phyloP scores from a whole-genome alignment of 2,329 filamentous ascomycete genomes.

The Capronia epimyces region DNA sequence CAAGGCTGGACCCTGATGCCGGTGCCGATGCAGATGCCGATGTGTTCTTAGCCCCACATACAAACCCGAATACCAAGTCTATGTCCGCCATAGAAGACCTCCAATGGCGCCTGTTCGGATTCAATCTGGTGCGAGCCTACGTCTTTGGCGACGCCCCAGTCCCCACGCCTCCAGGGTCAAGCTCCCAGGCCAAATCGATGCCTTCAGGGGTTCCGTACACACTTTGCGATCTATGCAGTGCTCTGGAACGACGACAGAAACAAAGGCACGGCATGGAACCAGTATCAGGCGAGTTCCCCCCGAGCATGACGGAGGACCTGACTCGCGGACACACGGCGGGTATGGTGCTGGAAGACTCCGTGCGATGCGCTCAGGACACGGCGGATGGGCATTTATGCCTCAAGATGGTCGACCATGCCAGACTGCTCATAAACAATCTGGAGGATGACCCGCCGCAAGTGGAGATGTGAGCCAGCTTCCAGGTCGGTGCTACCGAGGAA shows the following conservation, averaged over 20 bases:
- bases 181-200: not conserved
- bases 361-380: constrained; percentile 5
- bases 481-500: too few relatives aligned
- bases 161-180: constrained; percentile 14
- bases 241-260: constrained; percentile 41
- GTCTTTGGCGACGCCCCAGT: constrained; percentile 25
- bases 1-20: not conserved
- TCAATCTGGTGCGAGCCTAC: constrained; percentile 23
- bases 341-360: constrained; percentile 17
- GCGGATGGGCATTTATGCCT: constrained; percentile 28
- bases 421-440: constrained; percentile 27
- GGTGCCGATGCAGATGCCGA: not conserved
- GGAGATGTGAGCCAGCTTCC: constrained; percentile 1
- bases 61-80: not conserved
- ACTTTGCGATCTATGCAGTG: constrained; percentile 37
- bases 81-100: constrained; percentile 22
- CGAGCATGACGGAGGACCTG: constrained; percentile 4
- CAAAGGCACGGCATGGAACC: constrained; percentile 36
- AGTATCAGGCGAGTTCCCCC: constrained; percentile 16
- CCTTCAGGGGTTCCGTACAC: constrained; percentile 11
- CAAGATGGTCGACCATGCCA: constrained; percentile 28
- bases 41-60: not conserved
- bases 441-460: constrained; percentile 14
- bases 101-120: constrained; percentile 34
- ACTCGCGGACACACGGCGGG: constrained; percentile 16